phyloP scores from a whole-genome alignment of 169 alveolate genomes.

The Plasmodium inui region DNA sequence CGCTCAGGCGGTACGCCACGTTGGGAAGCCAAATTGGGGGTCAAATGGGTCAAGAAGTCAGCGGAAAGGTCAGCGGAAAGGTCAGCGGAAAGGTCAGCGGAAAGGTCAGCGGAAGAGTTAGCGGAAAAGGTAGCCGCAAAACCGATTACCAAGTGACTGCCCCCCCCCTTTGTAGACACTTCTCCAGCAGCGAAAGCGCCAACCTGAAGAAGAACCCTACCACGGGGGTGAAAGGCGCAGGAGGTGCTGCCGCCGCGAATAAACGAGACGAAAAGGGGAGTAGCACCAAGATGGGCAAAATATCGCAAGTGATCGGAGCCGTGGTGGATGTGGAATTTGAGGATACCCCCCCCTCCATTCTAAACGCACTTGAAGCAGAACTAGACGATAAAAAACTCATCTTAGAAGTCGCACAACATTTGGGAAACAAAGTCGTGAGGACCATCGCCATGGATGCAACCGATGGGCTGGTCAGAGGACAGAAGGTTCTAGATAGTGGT shows the following conservation, averaged over 20 bases:
- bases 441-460: conserved; percentile 98
- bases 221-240: not conserved
- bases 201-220: conserved; percentile 10
- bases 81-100: too few relatives aligned
- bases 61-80: too few relatives aligned
- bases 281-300: conserved; percentile 79
- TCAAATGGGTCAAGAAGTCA: not conserved
- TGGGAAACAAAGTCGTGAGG: conserved; percentile 92
- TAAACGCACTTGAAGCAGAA: conserved; percentile 95
- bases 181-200: conserved; percentile 23
- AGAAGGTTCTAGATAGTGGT: conserved; percentile 95
- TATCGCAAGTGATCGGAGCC: conserved; percentile 97
- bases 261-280: not conserved
- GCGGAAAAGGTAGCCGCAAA: not conserved
- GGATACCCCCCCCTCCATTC: conserved; percentile 94
- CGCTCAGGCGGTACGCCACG: not conserved
- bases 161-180: not conserved
- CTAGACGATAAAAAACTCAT: conserved; percentile 89
- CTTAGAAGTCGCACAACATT: conserved; percentile 97
- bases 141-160: not conserved
- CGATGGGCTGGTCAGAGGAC: conserved; percentile 98
- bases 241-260: not conserved
- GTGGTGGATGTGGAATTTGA: conserved; percentile 98
- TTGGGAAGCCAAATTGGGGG: not conserved
- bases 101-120: too few relatives aligned